Percentiles rank a stretch among this genome's conserved stretches.
Evolutionary conservation across 2,329 filamentous ascomycete genomes (phyloP).

Genomic region (Clathrospora elynae): DNA sequence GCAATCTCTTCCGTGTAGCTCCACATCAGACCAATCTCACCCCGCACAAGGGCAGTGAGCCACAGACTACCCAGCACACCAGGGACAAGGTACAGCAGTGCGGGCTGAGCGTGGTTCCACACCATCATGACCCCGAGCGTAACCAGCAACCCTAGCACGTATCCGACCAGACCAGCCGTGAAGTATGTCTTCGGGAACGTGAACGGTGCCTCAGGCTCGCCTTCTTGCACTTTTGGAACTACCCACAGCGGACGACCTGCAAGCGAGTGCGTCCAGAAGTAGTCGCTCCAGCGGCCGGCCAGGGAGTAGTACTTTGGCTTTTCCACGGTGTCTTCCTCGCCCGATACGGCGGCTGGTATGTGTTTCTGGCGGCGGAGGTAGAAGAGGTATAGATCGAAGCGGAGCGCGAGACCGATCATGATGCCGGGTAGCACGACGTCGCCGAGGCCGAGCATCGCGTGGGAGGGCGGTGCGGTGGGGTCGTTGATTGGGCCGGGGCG

Average conservation of each 20-base stretch:
- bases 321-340: constrained; percentile 21
- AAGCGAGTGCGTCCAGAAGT: constrained; percentile 70
- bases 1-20: constrained; percentile 72
- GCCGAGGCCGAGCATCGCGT: constrained; percentile 87
- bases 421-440: constrained; percentile 93
- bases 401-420: constrained; percentile 82
- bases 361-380: constrained; percentile 70
- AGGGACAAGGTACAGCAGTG: constrained; percentile 89
- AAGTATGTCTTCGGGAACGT: constrained; percentile 87
- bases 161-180: constrained; percentile 74
- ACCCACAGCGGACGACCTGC: constrained; percentile 35
- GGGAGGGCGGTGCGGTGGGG: constrained; percentile 48
- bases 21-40: constrained; percentile 79
- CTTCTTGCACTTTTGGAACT: constrained; percentile 4
- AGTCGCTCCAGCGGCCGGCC: constrained; percentile 79
- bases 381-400: constrained; percentile 88
- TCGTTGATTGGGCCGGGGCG: constrained; percentile 59
- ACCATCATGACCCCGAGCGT: constrained; percentile 79
- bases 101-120: constrained; percentile 83
- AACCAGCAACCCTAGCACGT: constrained; percentile 74
- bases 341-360: constrained; percentile 15
- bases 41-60: constrained; percentile 71
- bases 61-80: constrained; percentile 77
- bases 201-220: constrained; percentile 36
- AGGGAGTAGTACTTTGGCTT: constrained; percentile 55